These are phyloP conservation scores for Grosmannia serpens DNA, from an alignment of 2,329 filamentous ascomycete species.

Conservation along the genomic window DNA sequence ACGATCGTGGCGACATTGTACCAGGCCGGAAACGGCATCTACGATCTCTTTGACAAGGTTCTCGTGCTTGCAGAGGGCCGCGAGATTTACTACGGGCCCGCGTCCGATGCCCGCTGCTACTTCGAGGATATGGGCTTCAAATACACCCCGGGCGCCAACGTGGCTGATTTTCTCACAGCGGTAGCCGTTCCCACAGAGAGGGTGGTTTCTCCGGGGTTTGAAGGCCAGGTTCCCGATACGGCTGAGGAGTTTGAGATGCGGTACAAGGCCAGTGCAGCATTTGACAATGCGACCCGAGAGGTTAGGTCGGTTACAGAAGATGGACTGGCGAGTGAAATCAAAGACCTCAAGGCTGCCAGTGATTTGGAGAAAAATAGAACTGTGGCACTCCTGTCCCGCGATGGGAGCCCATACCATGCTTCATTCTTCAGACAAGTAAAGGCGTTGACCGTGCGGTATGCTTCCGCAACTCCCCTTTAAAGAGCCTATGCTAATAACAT, in stretches of 20 bases:
- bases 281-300: constrained; percentile 36
- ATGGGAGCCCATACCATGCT: neutral
- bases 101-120: constrained; percentile 48
- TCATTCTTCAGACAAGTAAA: neutral
- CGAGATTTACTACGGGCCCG: constrained; percentile 51
- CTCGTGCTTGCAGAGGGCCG: constrained; percentile 46
- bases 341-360: neutral
- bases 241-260: constrained; percentile 47
- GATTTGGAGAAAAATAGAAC: neutral
- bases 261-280: constrained; percentile 44
- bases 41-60: constrained; percentile 51
- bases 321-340: neutral
- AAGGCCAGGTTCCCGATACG: constrained; percentile 43
- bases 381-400: neutral
- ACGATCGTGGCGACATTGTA: constrained; percentile 32
- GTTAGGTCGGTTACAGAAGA: constrained; percentile 25
- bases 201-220: constrained; percentile 40
- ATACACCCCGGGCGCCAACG: constrained; percentile 53
- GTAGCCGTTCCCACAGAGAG: constrained; percentile 51
- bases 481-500: constrained; percentile 49
- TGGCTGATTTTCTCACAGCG: constrained; percentile 61
- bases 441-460: neutral
- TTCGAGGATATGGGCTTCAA: constrained; percentile 56
- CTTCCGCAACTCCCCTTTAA: too few relatives aligned
- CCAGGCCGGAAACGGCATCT: constrained; percentile 52